Evolutionary conservation across 2,329 filamentous ascomycete genomes (phyloP).

Genomic region (Penicillium decumbens): DNA sequence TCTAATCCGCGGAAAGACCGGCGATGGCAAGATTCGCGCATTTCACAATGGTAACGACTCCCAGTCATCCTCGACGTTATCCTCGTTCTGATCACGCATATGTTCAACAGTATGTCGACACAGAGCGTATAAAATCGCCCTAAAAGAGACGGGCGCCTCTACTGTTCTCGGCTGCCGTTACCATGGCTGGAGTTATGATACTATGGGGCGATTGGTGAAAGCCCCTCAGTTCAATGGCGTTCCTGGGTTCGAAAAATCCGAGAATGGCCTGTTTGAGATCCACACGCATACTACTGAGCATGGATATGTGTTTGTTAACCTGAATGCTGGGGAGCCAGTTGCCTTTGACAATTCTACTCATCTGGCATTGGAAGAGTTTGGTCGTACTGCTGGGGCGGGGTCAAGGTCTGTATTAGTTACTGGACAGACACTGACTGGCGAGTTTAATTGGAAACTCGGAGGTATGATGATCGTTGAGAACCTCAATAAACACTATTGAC

Average conservation of each 20-base stretch:
- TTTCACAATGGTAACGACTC: constrained; percentile 71
- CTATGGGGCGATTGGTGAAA: constrained; percentile 55
- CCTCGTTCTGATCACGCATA: constrained; percentile 57
- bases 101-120: constrained; percentile 62
- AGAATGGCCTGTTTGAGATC: constrained; percentile 52
- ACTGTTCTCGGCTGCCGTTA: constrained; percentile 57
- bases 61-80: constrained; percentile 65
- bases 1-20: constrained; percentile 46
- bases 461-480: constrained; percentile 9
- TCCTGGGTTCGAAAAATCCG: constrained; percentile 52
- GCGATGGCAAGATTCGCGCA: constrained; percentile 49
- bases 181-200: constrained; percentile 60
- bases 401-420: constrained; percentile 22
- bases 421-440: constrained; percentile 25
- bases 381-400: constrained; percentile 4
- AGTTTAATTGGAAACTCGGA: constrained; percentile 35
- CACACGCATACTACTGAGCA: constrained; percentile 20
- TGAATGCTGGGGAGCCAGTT: constrained; percentile 12
- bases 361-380: constrained; percentile 13
- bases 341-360: constrained; percentile 2
- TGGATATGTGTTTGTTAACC: constrained; percentile 30
- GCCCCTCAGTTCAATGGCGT: constrained; percentile 57
- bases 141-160: constrained; percentile 48
- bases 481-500: not conserved
- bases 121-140: constrained; percentile 57